phyloP scores from a whole-genome alignment of 2,329 filamentous ascomycete species.

The Claviceps sp. region DNA sequence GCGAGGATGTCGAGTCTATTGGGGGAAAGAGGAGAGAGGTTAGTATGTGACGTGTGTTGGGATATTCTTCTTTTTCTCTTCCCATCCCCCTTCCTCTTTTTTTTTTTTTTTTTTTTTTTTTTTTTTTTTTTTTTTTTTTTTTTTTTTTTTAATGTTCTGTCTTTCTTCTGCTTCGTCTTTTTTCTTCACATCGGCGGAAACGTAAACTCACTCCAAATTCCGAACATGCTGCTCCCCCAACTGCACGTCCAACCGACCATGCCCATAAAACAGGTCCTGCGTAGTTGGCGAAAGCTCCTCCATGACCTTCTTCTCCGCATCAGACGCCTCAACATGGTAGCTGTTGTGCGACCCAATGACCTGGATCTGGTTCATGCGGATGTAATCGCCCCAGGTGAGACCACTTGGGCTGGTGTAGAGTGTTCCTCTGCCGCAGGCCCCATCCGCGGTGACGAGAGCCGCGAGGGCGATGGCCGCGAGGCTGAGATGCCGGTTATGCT shows the following conservation, averaged over 20 bases:
- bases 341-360: constrained; percentile 38
- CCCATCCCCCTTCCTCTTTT: too few species aligned
- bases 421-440: background rate
- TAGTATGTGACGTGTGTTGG: too few species aligned
- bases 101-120: background rate
- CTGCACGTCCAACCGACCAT: constrained; percentile 30
- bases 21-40: background rate
- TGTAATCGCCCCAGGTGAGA: constrained; percentile 17
- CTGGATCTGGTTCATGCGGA: constrained; percentile 39
- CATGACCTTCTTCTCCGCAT: constrained; percentile 26
- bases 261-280: constrained; percentile 33
- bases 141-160: background rate
- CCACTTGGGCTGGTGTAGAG: constrained; percentile 14
- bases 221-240: constrained; percentile 30
- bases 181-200: too few species aligned
- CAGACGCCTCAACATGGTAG: constrained; percentile 32
- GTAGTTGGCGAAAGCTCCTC: constrained; percentile 22
- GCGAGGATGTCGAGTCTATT: constrained; percentile 29
- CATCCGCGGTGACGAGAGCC: background rate
- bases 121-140: background rate
- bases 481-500: too few species aligned
- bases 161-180: background rate
- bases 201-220: constrained; percentile 23
- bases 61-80: too few species aligned
- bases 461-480: background rate